Evolutionary conservation across 2,329 filamentous ascomycete species (phyloP), one percentile per base, ranked within the genome.

Genomic region (Sordariomycetes sp.): DNA sequence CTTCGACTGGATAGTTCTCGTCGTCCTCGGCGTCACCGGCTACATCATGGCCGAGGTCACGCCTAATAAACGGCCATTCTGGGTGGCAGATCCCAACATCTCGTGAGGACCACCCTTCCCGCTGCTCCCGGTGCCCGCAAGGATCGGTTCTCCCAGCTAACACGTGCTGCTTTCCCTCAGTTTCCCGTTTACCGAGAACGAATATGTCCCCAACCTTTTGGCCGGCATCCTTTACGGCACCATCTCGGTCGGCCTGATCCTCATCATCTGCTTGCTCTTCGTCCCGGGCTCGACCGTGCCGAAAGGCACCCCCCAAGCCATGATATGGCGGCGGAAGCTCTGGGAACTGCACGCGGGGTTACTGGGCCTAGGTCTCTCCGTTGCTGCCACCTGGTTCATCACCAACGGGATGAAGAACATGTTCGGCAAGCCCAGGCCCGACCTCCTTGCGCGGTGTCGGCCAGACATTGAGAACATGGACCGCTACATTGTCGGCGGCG

Each of bases 331-430:
- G 68, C 81, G 89, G 63, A 96, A 94, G 73, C 70, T 96, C 1
- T 97, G 93, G 91, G 92, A 97, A 70, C 85, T 89, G 69, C 90
- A 97, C 68, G 85, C 84, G 2, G 91, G 89, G 60, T 90, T 87
- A 83, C 83, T 96, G 65, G 92, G 92, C 0, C 78, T 96, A 2
- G 89, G 79, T 1, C 76, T 96, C 20, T 83, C 88, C 2, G 75
- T 90, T 11, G 83, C 86, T 2, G 77, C 82, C 2, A 81, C 88
- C 4, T 95, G 88, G 75, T 84, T 94, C 71, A 84, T 95, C 65
- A 93, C 91, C 1, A 85, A 90, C 65, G 89, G 87, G 55, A 84
- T 96, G 78, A 97, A 97, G 79, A 90, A 87, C 66, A 74, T 85
- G 54, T 85, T 83, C 61, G 83, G 83, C 62, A 81, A 85, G 63